Evolutionary conservation across 306 rosid genomes (phyloP).

Genomic region (Dalbergia cultrata): DNA sequence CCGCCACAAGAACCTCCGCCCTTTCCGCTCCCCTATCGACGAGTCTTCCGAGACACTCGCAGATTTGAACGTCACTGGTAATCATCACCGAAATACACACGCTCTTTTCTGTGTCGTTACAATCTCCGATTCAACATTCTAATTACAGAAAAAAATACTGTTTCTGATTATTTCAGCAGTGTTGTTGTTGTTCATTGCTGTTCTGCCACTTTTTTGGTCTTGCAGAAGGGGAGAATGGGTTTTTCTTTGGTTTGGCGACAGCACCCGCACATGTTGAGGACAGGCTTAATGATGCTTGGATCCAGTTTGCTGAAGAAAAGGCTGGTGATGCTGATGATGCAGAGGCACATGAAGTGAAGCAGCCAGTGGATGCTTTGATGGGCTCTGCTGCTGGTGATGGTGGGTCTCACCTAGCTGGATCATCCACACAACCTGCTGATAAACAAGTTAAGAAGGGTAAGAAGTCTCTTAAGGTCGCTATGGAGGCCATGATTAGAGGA

Average conservation of each 20-base stretch:
- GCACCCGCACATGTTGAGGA: constrained; percentile 99
- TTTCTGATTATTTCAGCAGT: too few species aligned
- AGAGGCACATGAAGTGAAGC: constrained; percentile 26
- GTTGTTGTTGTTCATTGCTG: not conserved
- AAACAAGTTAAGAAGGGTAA: constrained; percentile 46
- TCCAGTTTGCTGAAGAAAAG: constrained; percentile 80
- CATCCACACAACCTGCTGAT: constrained; percentile 22
- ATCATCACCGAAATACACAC: not conserved
- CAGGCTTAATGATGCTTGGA: constrained; percentile 91
- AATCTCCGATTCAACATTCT: not conserved
- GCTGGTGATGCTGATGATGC: constrained; percentile 45
- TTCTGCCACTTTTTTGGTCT: too few species aligned
- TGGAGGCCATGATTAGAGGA: constrained; percentile 97
- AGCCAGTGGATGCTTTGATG: constrained; percentile 66
- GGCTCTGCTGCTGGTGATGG: constrained; percentile 85
- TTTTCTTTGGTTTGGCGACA: constrained; percentile 94
- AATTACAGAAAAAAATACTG: not conserved
- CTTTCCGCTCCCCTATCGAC: constrained; percentile 77
- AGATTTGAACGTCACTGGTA: constrained; percentile 66
- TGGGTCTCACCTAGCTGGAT: constrained; percentile 69
- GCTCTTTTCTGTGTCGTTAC: not conserved
- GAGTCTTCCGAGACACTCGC: constrained; percentile 80
- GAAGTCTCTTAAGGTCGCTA: constrained; percentile 80
- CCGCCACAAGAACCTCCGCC: constrained; percentile 71
- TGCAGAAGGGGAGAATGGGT: constrained; percentile 70